Evolutionary conservation across 2,329 filamentous ascomycete species (phyloP).

Genomic region (Dendrostoma leiphaemia): DNA sequence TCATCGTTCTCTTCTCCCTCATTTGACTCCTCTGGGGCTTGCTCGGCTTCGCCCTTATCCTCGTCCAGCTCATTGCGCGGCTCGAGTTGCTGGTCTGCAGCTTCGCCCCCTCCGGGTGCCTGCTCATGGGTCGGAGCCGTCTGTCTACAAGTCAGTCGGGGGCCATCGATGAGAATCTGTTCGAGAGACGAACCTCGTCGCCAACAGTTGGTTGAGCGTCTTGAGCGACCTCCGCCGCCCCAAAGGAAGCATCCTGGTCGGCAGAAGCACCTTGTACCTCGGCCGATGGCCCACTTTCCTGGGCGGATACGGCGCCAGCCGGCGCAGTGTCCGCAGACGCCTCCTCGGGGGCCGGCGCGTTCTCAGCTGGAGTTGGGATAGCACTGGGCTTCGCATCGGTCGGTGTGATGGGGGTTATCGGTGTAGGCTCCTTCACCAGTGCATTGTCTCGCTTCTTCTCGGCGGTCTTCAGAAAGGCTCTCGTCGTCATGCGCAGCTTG

Average conservation of each 20-base stretch:
- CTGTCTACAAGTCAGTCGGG: conserved; percentile 3
- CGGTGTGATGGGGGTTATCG: conserved; percentile 36
- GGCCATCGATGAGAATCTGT: no score
- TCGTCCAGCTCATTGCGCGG: conserved; percentile 5
- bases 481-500: conserved; percentile 85
- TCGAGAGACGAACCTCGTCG: conserved; percentile 11
- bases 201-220: conserved; percentile 10
- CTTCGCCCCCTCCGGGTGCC: conserved; percentile 14
- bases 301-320: not conserved
- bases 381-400: conserved; percentile 38
- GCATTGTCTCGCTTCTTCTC: conserved; percentile 81
- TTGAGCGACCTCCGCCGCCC: not conserved
- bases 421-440: conserved; percentile 48
- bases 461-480: conserved; percentile 84
- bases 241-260: conserved; percentile 10
- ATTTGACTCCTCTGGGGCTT: conserved; percentile 25
- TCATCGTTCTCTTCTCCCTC: conserved; percentile 30
- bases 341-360: not conserved
- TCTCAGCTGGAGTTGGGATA: conserved; percentile 16
- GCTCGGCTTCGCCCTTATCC: conserved; percentile 21
- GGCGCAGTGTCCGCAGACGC: not conserved
- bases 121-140: not conserved
- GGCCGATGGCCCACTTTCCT: conserved; percentile 1
- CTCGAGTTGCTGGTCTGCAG: conserved; percentile 15
- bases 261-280: not conserved